These are phyloP conservation scores for Penicillium sp. DNA, from an alignment of 2,329 filamentous ascomycete species.

Conservation along the genomic window DNA sequence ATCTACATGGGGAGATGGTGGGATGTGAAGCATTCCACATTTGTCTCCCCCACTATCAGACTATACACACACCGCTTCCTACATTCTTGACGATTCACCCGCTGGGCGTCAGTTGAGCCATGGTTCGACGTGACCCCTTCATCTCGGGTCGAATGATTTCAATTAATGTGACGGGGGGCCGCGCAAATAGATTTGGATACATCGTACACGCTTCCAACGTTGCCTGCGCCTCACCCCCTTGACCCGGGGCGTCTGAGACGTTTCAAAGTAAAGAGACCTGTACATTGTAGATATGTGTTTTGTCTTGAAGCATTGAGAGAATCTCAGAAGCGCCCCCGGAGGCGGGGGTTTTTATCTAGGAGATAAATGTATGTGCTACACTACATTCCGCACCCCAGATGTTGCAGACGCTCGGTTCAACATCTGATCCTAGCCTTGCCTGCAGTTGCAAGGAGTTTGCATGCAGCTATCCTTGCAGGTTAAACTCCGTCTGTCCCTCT, in stretches of 20 bases:
- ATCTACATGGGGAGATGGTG: not conserved
- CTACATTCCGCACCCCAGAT: not conserved
- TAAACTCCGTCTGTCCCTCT: not conserved
- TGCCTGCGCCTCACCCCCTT: not conserved
- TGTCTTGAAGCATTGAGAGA: not conserved
- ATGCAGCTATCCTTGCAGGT: slow-evolving; percentile 21
- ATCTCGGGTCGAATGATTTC: slow-evolving; percentile 6
- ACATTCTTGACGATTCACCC: slow-evolving; percentile 9
- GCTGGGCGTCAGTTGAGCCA: slow-evolving; percentile 12
- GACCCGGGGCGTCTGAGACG: not conserved
- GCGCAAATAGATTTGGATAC: not conserved
- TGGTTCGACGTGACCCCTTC: slow-evolving; percentile 19
- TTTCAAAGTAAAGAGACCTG: not conserved
- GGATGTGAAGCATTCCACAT: slow-evolving; percentile 1
- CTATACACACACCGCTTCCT: slow-evolving; percentile 27
- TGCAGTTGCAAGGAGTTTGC: slow-evolving; percentile 24
- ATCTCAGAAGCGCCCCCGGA: not conserved
- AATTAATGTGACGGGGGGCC: not conserved
- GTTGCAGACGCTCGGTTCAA: slow-evolving; percentile 17
- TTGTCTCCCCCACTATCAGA: slow-evolving; percentile 7
- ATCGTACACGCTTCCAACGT: not conserved
- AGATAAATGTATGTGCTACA: not conserved
- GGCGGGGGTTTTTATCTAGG: not conserved
- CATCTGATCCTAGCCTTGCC: slow-evolving; percentile 16
- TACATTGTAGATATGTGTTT: not conserved